Conservation (phyloP, 768 basidiomycete species). For the Hericium rajendrae region DNA sequence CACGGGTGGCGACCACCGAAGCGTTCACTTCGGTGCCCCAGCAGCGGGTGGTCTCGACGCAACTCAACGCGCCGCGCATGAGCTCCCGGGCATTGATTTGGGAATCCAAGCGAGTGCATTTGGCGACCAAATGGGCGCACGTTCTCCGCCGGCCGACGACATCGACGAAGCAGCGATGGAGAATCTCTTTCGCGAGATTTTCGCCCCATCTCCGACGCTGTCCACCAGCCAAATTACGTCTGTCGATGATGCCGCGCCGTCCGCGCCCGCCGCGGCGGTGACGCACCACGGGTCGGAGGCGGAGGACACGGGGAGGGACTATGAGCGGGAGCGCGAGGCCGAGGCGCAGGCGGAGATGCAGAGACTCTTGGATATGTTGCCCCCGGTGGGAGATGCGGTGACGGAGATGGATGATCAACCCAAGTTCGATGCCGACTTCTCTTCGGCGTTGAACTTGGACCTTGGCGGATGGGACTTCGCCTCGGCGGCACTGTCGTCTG, state of each 20-base stretch:
- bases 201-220: constrained; percentile 37
- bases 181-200: constrained; percentile 59
- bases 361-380: constrained; percentile 47
- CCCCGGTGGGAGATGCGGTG: constrained; percentile 23
- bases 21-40: constrained; percentile 59
- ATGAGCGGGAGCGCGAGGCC: constrained; percentile 16
- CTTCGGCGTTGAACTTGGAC: constrained; percentile 23
- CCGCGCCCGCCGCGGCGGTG: constrained; percentile 17
- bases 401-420: constrained; percentile 4
- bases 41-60: constrained; percentile 77
- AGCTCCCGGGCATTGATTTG: constrained; percentile 23
- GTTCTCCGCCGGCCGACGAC: constrained; percentile 12
- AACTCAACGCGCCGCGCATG: constrained; percentile 25
- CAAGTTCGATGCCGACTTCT: constrained; percentile 15
- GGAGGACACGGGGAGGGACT: constrained; percentile 14
- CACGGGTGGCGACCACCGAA: constrained; percentile 89
- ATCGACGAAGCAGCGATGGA: constrained; percentile 61
- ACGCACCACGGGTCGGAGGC: constrained; percentile 13
- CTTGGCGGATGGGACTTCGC: constrained; percentile 3
- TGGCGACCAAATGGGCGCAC: not conserved
- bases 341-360: constrained; percentile 39
- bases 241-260: constrained; percentile 12
- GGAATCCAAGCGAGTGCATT: constrained; percentile 7
- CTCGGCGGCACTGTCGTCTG: not conserved
- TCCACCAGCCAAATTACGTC: constrained; percentile 25